Conservation (phyloP, 208 protist species). For the Leishmania braziliensis region DNA sequence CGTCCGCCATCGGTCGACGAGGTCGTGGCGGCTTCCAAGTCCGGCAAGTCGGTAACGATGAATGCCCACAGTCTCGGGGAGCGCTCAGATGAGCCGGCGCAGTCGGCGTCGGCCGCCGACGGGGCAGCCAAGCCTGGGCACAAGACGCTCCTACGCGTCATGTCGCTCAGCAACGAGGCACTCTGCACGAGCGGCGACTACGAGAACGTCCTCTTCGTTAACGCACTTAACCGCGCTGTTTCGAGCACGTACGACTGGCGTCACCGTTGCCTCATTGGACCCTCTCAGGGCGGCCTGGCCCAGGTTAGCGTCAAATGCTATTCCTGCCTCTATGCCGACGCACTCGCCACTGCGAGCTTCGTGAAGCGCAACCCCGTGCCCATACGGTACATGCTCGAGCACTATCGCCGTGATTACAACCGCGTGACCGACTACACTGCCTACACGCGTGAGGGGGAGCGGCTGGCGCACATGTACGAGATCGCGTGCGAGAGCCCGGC, state of each 20-base stretch:
- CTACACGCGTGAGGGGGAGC: conserved; percentile 67
- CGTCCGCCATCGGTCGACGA: conserved; percentile 50
- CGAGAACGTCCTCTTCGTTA: conserved; percentile 53
- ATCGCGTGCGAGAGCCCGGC: conserved; percentile 50
- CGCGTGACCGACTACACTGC: conserved; percentile 63
- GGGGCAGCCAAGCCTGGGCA: neutral
- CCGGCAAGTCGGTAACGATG: conserved; percentile 34
- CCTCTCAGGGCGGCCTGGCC: conserved; percentile 37
- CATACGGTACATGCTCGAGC: conserved; percentile 69
- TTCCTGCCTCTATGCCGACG: conserved; percentile 86
- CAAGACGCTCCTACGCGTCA: conserved; percentile 42
- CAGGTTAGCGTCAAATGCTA: conserved; percentile 78
- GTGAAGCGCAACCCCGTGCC: conserved; percentile 58
- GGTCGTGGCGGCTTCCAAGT: conserved; percentile 24
- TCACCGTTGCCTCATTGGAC: conserved; percentile 33
- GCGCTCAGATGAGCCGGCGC: conserved; percentile 40
- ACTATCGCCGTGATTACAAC: conserved; percentile 53
- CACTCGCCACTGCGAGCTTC: conserved; percentile 69
- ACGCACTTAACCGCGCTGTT: conserved; percentile 30
- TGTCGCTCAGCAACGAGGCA: conserved; percentile 58
- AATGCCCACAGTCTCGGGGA: conserved; percentile 63
- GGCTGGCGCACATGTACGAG: conserved; percentile 71
- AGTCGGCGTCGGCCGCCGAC: neutral
- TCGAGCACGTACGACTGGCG: conserved; percentile 53
- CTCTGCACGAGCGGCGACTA: conserved; percentile 70